These are phyloP conservation scores for Termitomyces sp. DNA, from an alignment of 768 basidiomycete genomes.

Conservation along the genomic window DNA sequence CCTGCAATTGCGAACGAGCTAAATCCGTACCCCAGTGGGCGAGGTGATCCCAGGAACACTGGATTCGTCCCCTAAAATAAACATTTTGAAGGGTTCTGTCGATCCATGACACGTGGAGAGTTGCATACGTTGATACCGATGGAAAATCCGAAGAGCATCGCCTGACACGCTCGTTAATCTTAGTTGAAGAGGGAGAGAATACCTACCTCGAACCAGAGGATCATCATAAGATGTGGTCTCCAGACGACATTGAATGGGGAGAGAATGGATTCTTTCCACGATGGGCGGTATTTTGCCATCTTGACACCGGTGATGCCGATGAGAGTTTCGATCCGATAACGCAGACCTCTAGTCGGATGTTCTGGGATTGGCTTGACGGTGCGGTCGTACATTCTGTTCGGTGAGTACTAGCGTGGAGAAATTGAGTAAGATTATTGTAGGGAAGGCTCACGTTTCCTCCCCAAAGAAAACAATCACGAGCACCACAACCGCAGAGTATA, in stretches of 20 bases:
- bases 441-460: conserved; percentile 56
- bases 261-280: conserved; percentile 36
- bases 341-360: conserved; percentile 34
- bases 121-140: conserved; percentile 36
- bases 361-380: conserved; percentile 41
- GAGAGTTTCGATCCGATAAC: conserved; percentile 49
- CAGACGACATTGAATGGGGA: conserved; percentile 42
- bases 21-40: conserved; percentile 36
- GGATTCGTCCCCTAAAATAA: conserved; percentile 31
- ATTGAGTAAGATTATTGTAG: too few relatives aligned
- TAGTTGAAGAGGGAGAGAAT: background rate
- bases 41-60: conserved; percentile 25
- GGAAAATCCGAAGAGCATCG: conserved; percentile 31
- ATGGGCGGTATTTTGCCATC: conserved; percentile 41
- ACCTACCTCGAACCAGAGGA: conserved; percentile 40
- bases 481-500: conserved; percentile 49
- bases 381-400: conserved; percentile 49
- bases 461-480: conserved; percentile 39
- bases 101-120: background rate
- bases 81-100: conserved; percentile 21
- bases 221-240: conserved; percentile 44
- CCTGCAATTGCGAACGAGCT: conserved; percentile 38
- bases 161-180: conserved; percentile 9
- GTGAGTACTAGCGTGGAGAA: background rate
- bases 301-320: conserved; percentile 52